Conservation (phyloP, 2,329 filamentous ascomycete species). For the Apiospora pterosperma region DNA sequence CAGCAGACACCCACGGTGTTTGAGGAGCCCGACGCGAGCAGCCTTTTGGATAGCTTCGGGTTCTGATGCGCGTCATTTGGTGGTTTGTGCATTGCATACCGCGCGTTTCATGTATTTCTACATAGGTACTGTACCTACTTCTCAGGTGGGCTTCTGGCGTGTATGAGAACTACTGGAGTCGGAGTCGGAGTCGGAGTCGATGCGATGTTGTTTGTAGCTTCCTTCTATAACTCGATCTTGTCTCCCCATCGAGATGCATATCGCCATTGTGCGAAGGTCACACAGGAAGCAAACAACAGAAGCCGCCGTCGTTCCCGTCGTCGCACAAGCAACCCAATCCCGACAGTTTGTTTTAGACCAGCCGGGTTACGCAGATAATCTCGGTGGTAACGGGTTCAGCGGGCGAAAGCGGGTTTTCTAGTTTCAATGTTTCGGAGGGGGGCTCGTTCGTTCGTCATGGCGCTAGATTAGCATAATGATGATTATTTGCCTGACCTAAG, state of each 20-base stretch:
- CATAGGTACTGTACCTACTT: neutral
- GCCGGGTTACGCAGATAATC: neutral
- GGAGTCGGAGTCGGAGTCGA: neutral
- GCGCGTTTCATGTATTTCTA: neutral
- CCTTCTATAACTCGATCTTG: neutral
- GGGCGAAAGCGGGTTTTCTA: neutral
- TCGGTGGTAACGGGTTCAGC: neutral
- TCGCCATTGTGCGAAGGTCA: neutral
- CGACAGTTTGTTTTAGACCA: neutral
- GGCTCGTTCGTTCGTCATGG: too few relatives aligned
- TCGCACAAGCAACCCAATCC: neutral
- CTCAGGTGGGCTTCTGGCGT: neutral
- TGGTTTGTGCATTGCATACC: neutral
- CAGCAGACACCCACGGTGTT: slow-evolving; percentile 73
- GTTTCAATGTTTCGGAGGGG: neutral
- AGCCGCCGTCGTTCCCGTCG: neutral
- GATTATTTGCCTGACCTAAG: too few relatives aligned
- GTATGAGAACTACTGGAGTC: neutral
- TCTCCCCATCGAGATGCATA: neutral
- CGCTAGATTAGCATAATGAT: neutral
- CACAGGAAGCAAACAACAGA: neutral
- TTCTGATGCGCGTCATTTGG: slow-evolving; percentile 50
- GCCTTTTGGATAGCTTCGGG: slow-evolving; percentile 88
- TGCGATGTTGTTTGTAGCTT: neutral
- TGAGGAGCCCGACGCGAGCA: slow-evolving; percentile 86